These are phyloP conservation scores for Cladophialophora psammophila DNA, from an alignment of 2,329 filamentous ascomycete genomes.

Conservation along the genomic window DNA sequence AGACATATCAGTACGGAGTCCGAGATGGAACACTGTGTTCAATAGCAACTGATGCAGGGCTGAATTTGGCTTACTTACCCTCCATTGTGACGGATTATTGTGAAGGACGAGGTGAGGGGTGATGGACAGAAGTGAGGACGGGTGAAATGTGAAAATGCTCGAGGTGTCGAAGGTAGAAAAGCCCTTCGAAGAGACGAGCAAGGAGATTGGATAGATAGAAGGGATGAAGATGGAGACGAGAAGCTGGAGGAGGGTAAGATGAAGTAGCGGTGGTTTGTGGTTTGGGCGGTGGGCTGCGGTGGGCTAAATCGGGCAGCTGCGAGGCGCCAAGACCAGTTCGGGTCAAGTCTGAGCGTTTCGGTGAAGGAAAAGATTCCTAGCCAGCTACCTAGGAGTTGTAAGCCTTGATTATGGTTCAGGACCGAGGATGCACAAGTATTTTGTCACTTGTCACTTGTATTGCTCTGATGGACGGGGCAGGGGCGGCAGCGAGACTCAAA, in stretches of 20 bases:
- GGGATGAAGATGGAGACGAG: constrained; percentile 28
- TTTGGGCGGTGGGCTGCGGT: constrained; percentile 24
- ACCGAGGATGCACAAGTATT: too few species aligned
- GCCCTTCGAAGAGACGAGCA: constrained; percentile 31
- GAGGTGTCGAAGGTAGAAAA: constrained; percentile 25
- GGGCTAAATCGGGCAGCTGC: constrained; percentile 26
- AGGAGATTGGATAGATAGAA: constrained; percentile 32
- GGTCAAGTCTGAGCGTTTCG: constrained; percentile 19
- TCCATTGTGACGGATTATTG: constrained; percentile 62
- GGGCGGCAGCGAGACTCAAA: constrained; percentile 1
- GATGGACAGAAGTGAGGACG: constrained; percentile 16
- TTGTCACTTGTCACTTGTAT: too few species aligned
- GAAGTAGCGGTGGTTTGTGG: constrained; percentile 38
- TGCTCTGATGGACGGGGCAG: not conserved
- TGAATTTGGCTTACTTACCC: constrained; percentile 67
- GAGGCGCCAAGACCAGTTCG: constrained; percentile 29
- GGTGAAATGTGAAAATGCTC: constrained; percentile 19
- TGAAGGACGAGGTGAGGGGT: constrained; percentile 27
- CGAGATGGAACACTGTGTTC: constrained; percentile 7
- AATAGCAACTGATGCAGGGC: constrained; percentile 42
- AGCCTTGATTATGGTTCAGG: not conserved
- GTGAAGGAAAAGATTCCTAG: not conserved
- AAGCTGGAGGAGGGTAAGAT: constrained; percentile 39
- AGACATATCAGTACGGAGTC: constrained; percentile 54
- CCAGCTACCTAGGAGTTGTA: not conserved